Base-by-base conservation (phyloP, 2,329 filamentous ascomycete species). In the Botryotinia narcissicola region DNA sequence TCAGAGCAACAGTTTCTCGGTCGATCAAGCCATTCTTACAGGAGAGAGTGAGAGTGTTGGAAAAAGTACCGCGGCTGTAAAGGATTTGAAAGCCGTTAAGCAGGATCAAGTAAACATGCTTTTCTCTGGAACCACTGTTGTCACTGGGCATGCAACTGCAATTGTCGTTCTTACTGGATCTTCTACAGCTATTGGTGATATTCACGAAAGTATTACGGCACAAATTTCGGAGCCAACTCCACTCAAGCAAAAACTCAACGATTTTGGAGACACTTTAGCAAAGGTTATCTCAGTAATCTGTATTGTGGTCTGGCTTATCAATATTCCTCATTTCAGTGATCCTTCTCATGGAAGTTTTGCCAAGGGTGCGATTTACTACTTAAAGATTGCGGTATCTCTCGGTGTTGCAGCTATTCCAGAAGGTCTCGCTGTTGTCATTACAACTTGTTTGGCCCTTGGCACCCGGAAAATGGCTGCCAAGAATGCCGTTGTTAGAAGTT, bases 251-350 rank as follows among this genome's bases (percentile, higher is more conserved):
- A 99, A 99, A 86, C 88, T 99, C 76, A 98, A 99, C 83, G 94
- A 98, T 80, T 99, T 99, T 81, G 97, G 96, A 76, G 96, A 99
- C 84, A 92, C 89, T 81, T 87, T 99, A 76, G 97, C 97, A 79
- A 99, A 98, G 87, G 96, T 98, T 75, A 99, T 99, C 78, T 98
- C 95, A 10, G 92, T 95, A 75, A 99, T 99, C 80, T 99, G 97
- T 83, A 86, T 98, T 77, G 86, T 97, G 73, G 96, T 99, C 79
- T 99, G 96, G 96, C 86, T 98, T 75, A 99, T 99, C 87, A 99
- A 99, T 85, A 93, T 98, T 78, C 92, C 93, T 80, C 94, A 99
- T 85, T 99, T 99, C 87, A 96, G 90, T 81, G 96, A 99, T 80
- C 94, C 95, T 42, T 92, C 93, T 77, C 95, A 98, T 79, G 96